Evolutionary conservation across 768 basidiomycete species (phyloP).

Genomic region (Lentinula lateritia): DNA sequence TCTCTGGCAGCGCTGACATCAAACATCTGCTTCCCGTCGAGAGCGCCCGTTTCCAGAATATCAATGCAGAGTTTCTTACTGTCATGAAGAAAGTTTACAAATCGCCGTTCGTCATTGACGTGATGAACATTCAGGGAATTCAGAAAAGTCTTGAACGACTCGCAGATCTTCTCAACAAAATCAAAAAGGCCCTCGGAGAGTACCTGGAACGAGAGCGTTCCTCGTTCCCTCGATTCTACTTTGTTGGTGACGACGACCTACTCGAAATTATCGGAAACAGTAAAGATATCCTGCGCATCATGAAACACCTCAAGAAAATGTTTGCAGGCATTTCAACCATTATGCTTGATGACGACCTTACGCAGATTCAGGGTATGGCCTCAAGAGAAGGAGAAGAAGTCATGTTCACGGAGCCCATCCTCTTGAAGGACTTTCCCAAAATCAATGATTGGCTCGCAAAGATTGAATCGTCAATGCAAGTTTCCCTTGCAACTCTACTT

Average conservation of each 20-base stretch:
- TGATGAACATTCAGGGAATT: constrained; percentile 92
- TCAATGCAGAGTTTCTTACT: constrained; percentile 95
- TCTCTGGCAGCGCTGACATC: constrained; percentile 99
- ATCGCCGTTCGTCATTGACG: constrained; percentile 94
- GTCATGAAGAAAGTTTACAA: constrained; percentile 99
- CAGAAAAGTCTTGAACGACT: constrained; percentile 97
- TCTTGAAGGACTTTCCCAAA: constrained; percentile 90
- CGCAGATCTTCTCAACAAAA: constrained; percentile 94
- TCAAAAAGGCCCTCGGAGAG: constrained; percentile 98
- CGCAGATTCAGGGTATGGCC: constrained; percentile 88
- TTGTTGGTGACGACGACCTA: constrained; percentile 97
- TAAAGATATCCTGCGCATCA: constrained; percentile 95
- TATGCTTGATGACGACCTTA: constrained; percentile 79
- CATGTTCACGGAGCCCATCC: constrained; percentile 72
- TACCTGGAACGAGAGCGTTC: constrained; percentile 97
- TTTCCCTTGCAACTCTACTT: constrained; percentile 80
- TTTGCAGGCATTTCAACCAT: constrained; percentile 96
- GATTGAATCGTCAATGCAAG: constrained; percentile 88
- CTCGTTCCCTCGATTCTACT: constrained; percentile 99
- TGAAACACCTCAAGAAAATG: constrained; percentile 99
- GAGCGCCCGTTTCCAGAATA: constrained; percentile 95
- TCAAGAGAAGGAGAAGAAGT: constrained; percentile 97
- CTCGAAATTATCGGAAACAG: constrained; percentile 99
- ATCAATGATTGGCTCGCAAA: constrained; percentile 98
- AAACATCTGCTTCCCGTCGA: constrained; percentile 98